These are phyloP conservation scores for Daedaleopsis sinensis DNA, from an alignment of 768 basidiomycete species.

Conservation along the genomic window DNA sequence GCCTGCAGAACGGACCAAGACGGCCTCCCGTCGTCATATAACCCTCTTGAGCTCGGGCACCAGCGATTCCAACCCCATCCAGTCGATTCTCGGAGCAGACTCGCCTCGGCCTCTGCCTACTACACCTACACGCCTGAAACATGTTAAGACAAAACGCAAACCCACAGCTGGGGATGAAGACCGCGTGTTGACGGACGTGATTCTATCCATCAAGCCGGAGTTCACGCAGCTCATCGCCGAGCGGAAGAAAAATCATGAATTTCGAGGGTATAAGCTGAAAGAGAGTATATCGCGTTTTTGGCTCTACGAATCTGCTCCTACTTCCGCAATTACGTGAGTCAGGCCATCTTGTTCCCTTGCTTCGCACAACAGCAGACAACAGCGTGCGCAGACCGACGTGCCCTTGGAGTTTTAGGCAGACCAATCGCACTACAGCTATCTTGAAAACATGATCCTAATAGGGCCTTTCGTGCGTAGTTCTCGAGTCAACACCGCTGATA, in stretches of 20 bases:
- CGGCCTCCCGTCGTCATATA: background rate
- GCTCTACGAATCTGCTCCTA: slow-evolving; percentile 35
- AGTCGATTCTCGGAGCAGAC: background rate
- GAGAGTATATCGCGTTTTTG: slow-evolving; percentile 34
- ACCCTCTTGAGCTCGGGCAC: slow-evolving; percentile 1
- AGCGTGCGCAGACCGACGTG: too few species aligned
- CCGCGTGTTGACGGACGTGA: slow-evolving; percentile 35
- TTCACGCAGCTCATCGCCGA: slow-evolving; percentile 34
- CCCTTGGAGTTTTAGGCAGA: too few species aligned
- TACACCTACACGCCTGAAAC: background rate
- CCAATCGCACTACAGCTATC: too few species aligned
- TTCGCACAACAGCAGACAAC: too few species aligned
- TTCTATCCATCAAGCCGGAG: slow-evolving; percentile 37
- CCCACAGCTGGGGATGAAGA: slow-evolving; percentile 12
- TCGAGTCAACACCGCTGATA: background rate
- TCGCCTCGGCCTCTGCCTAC: background rate
- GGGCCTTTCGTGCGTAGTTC: background rate
- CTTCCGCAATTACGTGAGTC: slow-evolving; percentile 35
- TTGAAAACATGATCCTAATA: too few species aligned
- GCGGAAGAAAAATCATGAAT: slow-evolving; percentile 42
- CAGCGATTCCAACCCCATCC: background rate
- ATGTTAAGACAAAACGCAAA: background rate
- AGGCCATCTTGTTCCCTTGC: too few species aligned
- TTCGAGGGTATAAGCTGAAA: slow-evolving; percentile 35
- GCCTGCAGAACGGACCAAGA: slow-evolving; percentile 10